Evolutionary conservation across 129 eudicot species (phyloP), one percentile per base, ranked within the genome.

Genomic region (Lonicera japonica): DNA sequence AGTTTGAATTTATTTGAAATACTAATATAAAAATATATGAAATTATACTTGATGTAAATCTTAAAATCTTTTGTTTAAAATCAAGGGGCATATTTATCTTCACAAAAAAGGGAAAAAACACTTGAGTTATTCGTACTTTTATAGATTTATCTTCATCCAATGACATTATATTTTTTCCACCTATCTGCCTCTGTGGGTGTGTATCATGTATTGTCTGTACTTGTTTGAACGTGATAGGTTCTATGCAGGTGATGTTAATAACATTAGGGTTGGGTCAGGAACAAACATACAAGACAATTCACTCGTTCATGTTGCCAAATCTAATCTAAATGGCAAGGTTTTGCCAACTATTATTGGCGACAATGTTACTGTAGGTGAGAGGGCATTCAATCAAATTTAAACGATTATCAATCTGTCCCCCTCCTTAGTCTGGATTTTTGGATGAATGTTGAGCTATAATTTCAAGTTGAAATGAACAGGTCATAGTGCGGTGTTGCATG

Each of bases 241-340:
- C 51, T 62, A 18, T 69, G 59, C 80, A 92, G 96, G 99, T 72
- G 99, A 92, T 79, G 99, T 76, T 53, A 88, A 92, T 82, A 74
- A 82, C 79, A 88, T 92, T 66, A 81, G 85, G 40, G 72, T 92
- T 61, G 98, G 98, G 40, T 72, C 96, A 16, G 88, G 96, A 60
- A 87, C 96, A 61, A 91, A 91, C 80, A 87, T 91, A 65, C 98
- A 91, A 66, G 98, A 91, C 69, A 82, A 91, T 64, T 78, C 98
- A 65, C 96, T 91, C 73, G 95, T 91, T 25, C 98, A 91, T 63
- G 98, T 91, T 29, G 98, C 98, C 52, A 87, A 84, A 82, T 73
- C 96, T 38, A 91, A 91, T 75, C 64, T 84, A 50, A 80, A 82
- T 54, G 98, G 98, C 57, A 91, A 87, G 56, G 95, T 84, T 48